Evolutionary conservation across 2,329 filamentous ascomycete species (phyloP), one percentile per base, ranked within the genome.

Genomic region (Purpureocillium lavendulum): DNA sequence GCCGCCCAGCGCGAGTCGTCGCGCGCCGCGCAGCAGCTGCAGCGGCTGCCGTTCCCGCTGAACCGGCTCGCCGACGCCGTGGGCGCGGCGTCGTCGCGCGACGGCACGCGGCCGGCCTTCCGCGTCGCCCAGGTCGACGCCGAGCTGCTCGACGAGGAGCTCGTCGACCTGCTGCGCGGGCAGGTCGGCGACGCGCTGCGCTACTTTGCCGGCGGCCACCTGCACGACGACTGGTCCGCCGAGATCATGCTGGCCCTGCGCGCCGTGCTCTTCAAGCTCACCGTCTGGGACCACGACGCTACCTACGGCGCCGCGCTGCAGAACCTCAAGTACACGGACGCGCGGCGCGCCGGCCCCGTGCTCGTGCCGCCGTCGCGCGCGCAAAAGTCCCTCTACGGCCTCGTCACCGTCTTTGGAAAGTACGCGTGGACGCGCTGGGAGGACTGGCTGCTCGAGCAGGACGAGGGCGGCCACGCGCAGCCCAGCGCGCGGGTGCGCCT

Each of bases 81-180:
- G 87, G 77, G 88, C 55, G 66, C 73, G 4, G 65, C 90, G 32
- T 77, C 77, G 30, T 81, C 83, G 6, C 79, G 84, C 44, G 81
- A 88, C 55, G 87, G 87, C 33, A 90, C 85, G 17, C 71, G 80
- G 13, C 90, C 92, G 5, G 82, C 86, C 10, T 96, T 95, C 59
- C 82, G 92, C 39, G 92, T 98, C 21, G 88, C 90, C 21, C 92
- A 98, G 64, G 87, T 97, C 33, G 92, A 98, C 61, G 88, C 92
- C 30, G 92, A 97, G 61, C 70, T 98, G 36, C 73, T 98, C 14
- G 92, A 98, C 60, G 87, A 95, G 56, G 92, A 97, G 65, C 71
- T 98, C 34, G 71, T 97, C 17, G 77, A 78, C n/a, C 72, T 97
- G 48, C 69, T 98, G 43, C 88, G 85, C 56, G 78, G 75, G 6